These are phyloP conservation scores for Trametes hirsuta DNA, from an alignment of 1,284 basidiomycete genomes.

Conservation along the genomic window DNA sequence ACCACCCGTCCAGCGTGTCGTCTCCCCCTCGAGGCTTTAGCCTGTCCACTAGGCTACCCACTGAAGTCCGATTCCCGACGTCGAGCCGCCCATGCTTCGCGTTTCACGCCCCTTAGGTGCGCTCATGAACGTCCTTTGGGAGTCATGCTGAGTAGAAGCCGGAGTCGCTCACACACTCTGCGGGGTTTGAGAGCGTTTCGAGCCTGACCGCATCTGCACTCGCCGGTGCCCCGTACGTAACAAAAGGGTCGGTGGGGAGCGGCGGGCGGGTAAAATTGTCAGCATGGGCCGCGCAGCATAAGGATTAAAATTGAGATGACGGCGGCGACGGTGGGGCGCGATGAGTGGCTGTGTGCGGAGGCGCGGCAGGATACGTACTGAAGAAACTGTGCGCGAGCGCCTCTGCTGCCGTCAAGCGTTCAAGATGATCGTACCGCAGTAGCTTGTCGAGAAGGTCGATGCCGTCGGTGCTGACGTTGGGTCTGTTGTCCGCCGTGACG, in stretches of 20 bases:
- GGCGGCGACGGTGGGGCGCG: neutral
- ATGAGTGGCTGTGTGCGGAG: constrained; percentile 12
- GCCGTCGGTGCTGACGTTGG: constrained; percentile 73
- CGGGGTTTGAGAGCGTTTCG: constrained; percentile 51
- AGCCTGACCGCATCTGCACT: constrained; percentile 55
- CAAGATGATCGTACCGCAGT: constrained; percentile 84
- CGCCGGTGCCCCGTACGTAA: neutral
- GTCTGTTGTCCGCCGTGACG: constrained; percentile 73
- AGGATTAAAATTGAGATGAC: neutral
- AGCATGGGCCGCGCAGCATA: neutral
- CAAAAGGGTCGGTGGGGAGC: neutral
- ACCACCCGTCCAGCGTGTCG: neutral
- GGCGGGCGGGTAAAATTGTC: neutral
- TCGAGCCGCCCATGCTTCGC: neutral
- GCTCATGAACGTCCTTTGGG: neutral
- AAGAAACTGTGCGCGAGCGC: constrained; percentile 81
- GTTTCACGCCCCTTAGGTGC: neutral
- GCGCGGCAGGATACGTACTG: constrained; percentile 46
- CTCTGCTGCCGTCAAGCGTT: constrained; percentile 82
- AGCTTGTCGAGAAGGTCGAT: constrained; percentile 85
- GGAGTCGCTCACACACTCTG: constrained; percentile 58
- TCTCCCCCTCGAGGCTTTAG: neutral
- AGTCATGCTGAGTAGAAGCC: constrained; percentile 57
- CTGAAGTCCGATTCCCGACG: neutral
- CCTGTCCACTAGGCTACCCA: neutral